Evolutionary conservation across 495 filamentous ascomycete species (phyloP).

Genomic region (Podospora tetraspora): DNA sequence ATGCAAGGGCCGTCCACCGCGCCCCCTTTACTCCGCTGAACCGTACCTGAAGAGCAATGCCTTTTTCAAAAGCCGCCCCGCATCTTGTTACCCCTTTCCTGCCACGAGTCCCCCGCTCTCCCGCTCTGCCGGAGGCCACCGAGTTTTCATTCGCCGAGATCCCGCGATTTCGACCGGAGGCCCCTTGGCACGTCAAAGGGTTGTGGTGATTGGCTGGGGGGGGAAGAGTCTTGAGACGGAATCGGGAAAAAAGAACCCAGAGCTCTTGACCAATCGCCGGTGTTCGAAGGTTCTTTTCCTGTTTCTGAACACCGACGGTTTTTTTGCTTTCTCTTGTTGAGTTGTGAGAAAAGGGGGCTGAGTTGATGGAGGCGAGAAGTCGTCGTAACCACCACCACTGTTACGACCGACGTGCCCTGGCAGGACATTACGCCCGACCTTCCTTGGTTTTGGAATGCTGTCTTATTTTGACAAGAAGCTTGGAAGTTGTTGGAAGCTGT

Average conservation of each 20-base stretch:
- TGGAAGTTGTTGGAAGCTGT: not conserved
- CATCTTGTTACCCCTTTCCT: not conserved
- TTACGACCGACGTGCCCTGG: not conserved
- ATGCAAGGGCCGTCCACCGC: not conserved
- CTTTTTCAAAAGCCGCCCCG: not conserved
- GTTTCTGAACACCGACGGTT: constrained; percentile 6
- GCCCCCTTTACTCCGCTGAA: not conserved
- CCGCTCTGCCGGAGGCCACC: constrained; percentile 8
- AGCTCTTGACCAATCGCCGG: not conserved
- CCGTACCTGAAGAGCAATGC: not conserved
- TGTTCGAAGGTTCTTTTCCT: not conserved
- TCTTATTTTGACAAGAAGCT: not conserved
- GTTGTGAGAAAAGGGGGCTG: not conserved
- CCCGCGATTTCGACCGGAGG: constrained; percentile 16
- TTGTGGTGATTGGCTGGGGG: constrained; percentile 19
- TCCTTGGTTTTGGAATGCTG: not conserved
- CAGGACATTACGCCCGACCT: not conserved
- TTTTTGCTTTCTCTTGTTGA: not conserved
- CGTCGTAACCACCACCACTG: not conserved
- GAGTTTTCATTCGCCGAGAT: not conserved
- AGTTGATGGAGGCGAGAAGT: not conserved
- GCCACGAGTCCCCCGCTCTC: not conserved
- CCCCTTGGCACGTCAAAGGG: constrained; percentile 10
- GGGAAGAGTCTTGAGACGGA: constrained; percentile 14
- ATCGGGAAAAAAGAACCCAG: constrained; percentile 4